Evolutionary conservation across 2,329 filamentous ascomycete genomes (phyloP).

Genomic region (Fusarium bactridioides): DNA sequence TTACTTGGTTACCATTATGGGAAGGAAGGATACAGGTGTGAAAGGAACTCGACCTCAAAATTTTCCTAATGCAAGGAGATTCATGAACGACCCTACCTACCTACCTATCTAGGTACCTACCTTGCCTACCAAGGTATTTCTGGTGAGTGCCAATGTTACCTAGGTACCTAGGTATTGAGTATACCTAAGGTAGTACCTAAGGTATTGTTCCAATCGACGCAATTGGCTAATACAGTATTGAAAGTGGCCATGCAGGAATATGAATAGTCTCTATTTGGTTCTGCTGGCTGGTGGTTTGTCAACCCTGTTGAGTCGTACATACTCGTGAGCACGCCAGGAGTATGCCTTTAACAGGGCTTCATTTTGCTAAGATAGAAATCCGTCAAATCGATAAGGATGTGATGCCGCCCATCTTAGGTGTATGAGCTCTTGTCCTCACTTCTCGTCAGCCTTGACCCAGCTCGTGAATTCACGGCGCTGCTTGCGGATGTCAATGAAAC

Average conservation of each 20-base stretch:
- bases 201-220: neutral
- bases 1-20: neutral
- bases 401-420: neutral
- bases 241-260: neutral
- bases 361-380: neutral
- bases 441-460: slow-evolving; percentile 64
- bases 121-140: neutral
- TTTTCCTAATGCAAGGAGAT: neutral
- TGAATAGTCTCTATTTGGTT: neutral
- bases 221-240: neutral
- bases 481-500: slow-evolving; percentile 88
- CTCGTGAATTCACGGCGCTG: slow-evolving; percentile 80
- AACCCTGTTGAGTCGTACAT: neutral
- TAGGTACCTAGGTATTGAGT: too few species aligned
- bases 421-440: slow-evolving; percentile 30
- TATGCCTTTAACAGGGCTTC: neutral
- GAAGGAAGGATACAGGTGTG: neutral
- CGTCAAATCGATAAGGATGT: neutral
- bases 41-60: neutral
- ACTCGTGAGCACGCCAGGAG: neutral
- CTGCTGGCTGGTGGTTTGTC: neutral
- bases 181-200: too few species aligned
- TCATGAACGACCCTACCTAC: neutral
- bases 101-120: too few species aligned
- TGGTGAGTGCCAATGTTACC: neutral